These are phyloP conservation scores for Claviceps cyperi DNA, from an alignment of 2,329 filamentous ascomycete genomes.

Conservation along the genomic window DNA sequence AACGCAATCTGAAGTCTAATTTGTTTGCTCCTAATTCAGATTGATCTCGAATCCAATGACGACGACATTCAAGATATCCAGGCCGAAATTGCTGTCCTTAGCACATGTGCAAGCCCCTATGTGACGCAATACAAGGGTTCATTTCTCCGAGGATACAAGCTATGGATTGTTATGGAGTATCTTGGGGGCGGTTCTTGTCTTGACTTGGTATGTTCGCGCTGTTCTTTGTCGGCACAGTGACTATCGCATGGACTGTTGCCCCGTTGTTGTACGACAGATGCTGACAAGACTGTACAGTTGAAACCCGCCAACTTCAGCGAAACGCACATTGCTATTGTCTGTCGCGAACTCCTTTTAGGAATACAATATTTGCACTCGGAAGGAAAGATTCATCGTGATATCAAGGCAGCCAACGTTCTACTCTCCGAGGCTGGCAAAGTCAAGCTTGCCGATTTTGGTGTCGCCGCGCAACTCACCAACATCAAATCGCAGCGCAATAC, in stretches of 20 bases:
- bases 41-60: constrained; percentile 95
- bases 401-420: constrained; percentile 93
- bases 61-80: constrained; percentile 98
- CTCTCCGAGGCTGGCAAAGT: constrained; percentile 82
- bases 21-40: constrained; percentile 37
- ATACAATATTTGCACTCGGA: constrained; percentile 88
- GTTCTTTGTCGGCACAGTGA: neutral
- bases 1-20: neutral
- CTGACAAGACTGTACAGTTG: constrained; percentile 41
- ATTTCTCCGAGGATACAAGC: constrained; percentile 87
- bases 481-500: constrained; percentile 97
- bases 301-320: constrained; percentile 85
- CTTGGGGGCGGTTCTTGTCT: constrained; percentile 89
- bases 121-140: constrained; percentile 95
- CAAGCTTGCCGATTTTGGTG: constrained; percentile 93
- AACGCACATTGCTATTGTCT: constrained; percentile 84
- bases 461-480: constrained; percentile 89
- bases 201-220: constrained; percentile 52
- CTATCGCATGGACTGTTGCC: neutral
- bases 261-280: neutral
- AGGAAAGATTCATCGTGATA: constrained; percentile 91
- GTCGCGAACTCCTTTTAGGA: constrained; percentile 76
- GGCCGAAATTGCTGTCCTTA: constrained; percentile 87
- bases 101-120: constrained; percentile 84
- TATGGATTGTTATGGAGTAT: constrained; percentile 99